A percentile compares a stretch with the other conserved stretches of the same genome.
These are phyloP conservation scores for Eimeria acervulina DNA, from an alignment of 169 alveolate species.

Conservation along the genomic window DNA sequence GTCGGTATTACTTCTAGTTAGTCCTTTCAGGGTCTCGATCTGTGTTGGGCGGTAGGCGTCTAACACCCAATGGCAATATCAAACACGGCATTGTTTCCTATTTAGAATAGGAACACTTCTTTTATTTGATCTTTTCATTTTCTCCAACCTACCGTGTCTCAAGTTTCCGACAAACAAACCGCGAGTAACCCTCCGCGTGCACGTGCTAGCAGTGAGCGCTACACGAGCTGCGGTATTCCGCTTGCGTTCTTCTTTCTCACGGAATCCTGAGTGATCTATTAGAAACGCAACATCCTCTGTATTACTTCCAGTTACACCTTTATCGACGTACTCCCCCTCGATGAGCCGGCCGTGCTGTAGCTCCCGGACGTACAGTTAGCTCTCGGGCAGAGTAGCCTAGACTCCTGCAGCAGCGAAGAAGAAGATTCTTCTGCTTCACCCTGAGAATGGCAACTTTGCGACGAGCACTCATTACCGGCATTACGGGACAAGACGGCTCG, in stretches of 20 bases:
- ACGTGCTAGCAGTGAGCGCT: conserved; percentile 35
- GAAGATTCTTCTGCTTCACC: not conserved
- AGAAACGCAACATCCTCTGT: not conserved
- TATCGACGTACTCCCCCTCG: not conserved
- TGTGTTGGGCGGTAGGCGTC: not conserved
- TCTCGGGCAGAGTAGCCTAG: conserved; percentile 11
- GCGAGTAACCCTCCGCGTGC: conserved; percentile 30
- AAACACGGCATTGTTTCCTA: not conserved
- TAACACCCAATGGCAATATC: not conserved
- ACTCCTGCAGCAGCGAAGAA: not conserved
- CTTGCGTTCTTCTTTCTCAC: not conserved
- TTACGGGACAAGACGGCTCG: conserved; percentile 94
- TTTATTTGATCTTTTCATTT: not conserved
- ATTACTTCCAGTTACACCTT: not conserved
- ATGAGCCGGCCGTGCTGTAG: not conserved
- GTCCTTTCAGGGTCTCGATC: not conserved
- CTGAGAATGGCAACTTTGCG: not conserved
- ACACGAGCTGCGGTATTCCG: not conserved
- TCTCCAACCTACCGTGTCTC: not conserved
- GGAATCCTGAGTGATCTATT: not conserved
- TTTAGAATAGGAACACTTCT: not conserved
- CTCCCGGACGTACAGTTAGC: not conserved
- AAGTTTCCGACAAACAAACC: not conserved
- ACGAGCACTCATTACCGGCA: conserved; percentile 90
- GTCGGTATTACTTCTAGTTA: not conserved